Evolutionary conservation across 2,329 filamentous ascomycete genomes (phyloP).

Genomic region (Pseudocercospora cruenta): DNA sequence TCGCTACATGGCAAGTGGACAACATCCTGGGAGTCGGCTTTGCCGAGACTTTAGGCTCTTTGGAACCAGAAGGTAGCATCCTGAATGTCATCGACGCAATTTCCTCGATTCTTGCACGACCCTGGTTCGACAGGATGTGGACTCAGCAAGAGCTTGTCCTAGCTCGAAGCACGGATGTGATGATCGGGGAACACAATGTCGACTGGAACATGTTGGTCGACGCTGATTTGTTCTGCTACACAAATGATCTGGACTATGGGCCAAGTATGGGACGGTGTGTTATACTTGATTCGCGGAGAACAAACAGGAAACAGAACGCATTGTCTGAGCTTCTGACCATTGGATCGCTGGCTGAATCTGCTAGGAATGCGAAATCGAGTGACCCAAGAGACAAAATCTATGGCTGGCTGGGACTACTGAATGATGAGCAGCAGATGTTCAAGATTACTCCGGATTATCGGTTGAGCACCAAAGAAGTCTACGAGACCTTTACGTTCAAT

Average conservation of each 20-base stretch:
- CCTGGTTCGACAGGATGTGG: not conserved
- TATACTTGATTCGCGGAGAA: not conserved
- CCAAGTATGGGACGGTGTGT: not conserved
- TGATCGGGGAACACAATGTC: not conserved
- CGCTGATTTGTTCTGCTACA: not conserved
- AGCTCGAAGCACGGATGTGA: not conserved
- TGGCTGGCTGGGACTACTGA: not conserved
- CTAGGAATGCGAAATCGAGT: not conserved
- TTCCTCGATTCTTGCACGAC: not conserved
- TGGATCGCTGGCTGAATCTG: not conserved
- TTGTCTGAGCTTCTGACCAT: not conserved
- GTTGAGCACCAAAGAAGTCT: not conserved
- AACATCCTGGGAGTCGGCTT: not conserved
- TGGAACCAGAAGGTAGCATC: not conserved
- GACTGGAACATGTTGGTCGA: not conserved
- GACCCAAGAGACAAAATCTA: not conserved
- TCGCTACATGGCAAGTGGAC: not conserved
- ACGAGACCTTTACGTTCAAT: not conserved
- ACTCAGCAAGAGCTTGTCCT: not conserved
- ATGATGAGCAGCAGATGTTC: not conserved
- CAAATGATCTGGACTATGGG: not conserved
- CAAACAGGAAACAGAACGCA: not conserved
- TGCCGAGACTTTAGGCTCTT: not conserved
- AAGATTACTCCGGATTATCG: not conserved
- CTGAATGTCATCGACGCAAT: not conserved